These are phyloP conservation scores for Pseudozyma thailandica DNA, from an alignment of 1,284 basidiomycete genomes.

Conservation along the genomic window DNA sequence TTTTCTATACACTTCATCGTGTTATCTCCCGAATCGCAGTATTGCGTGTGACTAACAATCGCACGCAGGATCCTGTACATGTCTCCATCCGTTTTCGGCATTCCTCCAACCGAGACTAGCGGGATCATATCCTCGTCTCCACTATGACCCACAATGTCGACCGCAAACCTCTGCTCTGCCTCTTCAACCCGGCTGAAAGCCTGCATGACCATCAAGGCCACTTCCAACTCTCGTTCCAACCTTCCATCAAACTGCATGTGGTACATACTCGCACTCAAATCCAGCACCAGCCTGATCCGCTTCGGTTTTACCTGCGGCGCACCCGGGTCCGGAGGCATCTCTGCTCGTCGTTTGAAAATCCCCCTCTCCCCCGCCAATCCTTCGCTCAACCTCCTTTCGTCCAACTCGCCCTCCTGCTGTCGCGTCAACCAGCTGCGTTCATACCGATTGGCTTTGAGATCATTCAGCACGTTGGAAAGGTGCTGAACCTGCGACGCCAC, in stretches of 20 bases:
- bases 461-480: slow-evolving; percentile 61
- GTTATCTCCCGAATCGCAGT: slow-evolving; percentile 57
- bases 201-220: slow-evolving; percentile 68
- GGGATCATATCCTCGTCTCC: slow-evolving; percentile 67
- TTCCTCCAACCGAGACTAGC: slow-evolving; percentile 52
- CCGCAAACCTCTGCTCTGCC: slow-evolving; percentile 52
- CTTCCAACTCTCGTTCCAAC: slow-evolving; percentile 62
- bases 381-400: slow-evolving; percentile 67
- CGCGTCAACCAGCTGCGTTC: slow-evolving; percentile 68
- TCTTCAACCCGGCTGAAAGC: slow-evolving; percentile 60
- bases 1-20: slow-evolving; percentile 57
- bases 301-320: slow-evolving; percentile 69
- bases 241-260: slow-evolving; percentile 66
- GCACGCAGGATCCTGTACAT: slow-evolving; percentile 61
- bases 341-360: slow-evolving; percentile 66
- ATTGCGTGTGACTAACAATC: slow-evolving; percentile 59
- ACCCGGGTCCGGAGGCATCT: slow-evolving; percentile 64
- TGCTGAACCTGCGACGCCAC: slow-evolving; percentile 60
- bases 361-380: slow-evolving; percentile 68
- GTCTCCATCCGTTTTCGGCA: slow-evolving; percentile 62
- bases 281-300: slow-evolving; percentile 68
- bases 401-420: slow-evolving; percentile 69
- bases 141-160: slow-evolving; percentile 67
- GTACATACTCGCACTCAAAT: slow-evolving; percentile 66
- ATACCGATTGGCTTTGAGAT: slow-evolving; percentile 68